phyloP scores from a whole-genome alignment of 768 basidiomycete species.

The Lentinula sp. region DNA sequence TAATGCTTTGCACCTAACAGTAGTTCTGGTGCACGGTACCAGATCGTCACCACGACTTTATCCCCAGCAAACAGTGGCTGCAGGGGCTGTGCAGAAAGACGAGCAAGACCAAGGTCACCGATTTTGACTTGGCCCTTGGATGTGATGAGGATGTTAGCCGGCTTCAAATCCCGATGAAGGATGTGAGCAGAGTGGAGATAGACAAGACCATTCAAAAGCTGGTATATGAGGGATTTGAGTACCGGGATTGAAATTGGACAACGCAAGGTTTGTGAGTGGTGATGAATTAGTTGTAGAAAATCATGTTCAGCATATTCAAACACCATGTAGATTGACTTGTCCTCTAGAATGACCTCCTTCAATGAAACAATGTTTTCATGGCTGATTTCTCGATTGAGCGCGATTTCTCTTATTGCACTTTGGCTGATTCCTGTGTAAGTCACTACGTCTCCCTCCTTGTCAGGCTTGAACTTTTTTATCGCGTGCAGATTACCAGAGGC shows the following conservation, averaged over 20 bases:
- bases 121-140: slow-evolving; percentile 90
- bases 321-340: slow-evolving; percentile 99
- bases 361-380: slow-evolving; percentile 91
- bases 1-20: slow-evolving; percentile 97
- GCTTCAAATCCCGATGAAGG: slow-evolving; percentile 96
- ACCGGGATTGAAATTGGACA: slow-evolving; percentile 67
- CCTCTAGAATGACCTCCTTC: slow-evolving; percentile 93
- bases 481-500: slow-evolving; percentile 73
- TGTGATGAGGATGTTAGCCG: slow-evolving; percentile 96
- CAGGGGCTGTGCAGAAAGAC: slow-evolving; percentile 85
- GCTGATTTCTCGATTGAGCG: slow-evolving; percentile 82
- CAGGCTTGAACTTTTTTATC: slow-evolving; percentile 99
- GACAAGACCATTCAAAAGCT: slow-evolving; percentile 88
- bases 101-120: slow-evolving; percentile 93
- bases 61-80: slow-evolving; percentile 91
- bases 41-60: slow-evolving; percentile 98
- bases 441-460: slow-evolving; percentile 95
- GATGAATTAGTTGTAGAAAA: slow-evolving; percentile 98
- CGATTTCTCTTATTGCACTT: slow-evolving; percentile 95
- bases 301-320: slow-evolving; percentile 99
- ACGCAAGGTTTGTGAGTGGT: slow-evolving; percentile 89
- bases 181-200: slow-evolving; percentile 95
- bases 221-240: slow-evolving; percentile 90
- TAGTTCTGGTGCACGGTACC: slow-evolving; percentile 97
- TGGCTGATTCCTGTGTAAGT: slow-evolving; percentile 98